These are phyloP conservation scores for Zalaria sp. DNA, from an alignment of 2,329 filamentous ascomycete species.

Conservation along the genomic window DNA sequence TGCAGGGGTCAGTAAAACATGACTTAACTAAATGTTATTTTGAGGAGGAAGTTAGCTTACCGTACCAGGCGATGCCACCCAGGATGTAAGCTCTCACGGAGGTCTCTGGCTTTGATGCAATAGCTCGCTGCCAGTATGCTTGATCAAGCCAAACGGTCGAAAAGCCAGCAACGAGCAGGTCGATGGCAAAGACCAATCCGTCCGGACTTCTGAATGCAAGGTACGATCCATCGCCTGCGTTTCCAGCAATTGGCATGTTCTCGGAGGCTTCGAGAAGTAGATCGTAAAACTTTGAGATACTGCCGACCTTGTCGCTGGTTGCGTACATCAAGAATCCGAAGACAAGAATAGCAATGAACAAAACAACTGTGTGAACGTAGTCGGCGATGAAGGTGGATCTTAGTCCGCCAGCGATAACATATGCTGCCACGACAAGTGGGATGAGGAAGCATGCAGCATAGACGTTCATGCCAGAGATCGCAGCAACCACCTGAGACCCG, in stretches of 20 bases:
- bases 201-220: conserved; percentile 25
- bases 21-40: background rate
- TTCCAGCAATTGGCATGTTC: conserved; percentile 17
- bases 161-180: conserved; percentile 14
- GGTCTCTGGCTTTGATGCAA: conserved; percentile 16
- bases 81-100: conserved; percentile 17
- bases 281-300: conserved; percentile 20
- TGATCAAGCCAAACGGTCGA: conserved; percentile 24
- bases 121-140: conserved; percentile 29
- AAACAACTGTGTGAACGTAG: conserved; percentile 20
- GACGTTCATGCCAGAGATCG: conserved; percentile 29
- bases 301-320: conserved; percentile 18
- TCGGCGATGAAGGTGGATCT: conserved; percentile 22
- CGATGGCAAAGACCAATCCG: conserved; percentile 28
- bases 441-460: conserved; percentile 31
- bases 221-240: conserved; percentile 19
- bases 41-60: too few relatives aligned
- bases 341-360: conserved; percentile 24
- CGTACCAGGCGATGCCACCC: conserved; percentile 29
- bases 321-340: conserved; percentile 24
- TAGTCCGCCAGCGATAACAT: conserved; percentile 16
- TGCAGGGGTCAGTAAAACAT: too few relatives aligned
- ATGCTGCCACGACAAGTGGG: conserved; percentile 22
- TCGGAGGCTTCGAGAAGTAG: conserved; percentile 16
- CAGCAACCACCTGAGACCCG: conserved; percentile 29